Conservation (phyloP, 2,329 filamentous ascomycete genomes). For the Talaromyces rugulosus region DNA sequence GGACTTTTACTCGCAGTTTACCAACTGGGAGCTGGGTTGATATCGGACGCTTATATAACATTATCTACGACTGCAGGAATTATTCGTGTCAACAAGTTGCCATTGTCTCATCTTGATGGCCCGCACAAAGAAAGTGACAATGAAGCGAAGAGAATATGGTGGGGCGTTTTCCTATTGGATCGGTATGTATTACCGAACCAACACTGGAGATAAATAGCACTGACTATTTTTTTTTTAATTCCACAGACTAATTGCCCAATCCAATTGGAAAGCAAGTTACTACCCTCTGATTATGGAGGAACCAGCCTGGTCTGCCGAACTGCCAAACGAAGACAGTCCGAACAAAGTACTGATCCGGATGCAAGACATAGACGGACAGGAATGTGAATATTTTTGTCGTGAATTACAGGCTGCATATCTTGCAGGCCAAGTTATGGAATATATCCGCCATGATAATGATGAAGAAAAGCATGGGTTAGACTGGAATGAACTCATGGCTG, state of each 20-base stretch:
- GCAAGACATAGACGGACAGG: background rate
- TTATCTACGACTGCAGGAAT: slow-evolving; percentile 4
- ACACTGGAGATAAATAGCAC: background rate
- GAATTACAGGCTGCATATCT: slow-evolving; percentile 7
- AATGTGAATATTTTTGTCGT: slow-evolving; percentile 1
- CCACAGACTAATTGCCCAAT: background rate
- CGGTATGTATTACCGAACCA: background rate
- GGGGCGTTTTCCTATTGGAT: slow-evolving; percentile 8
- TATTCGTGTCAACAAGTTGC: background rate
- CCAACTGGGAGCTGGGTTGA: slow-evolving; percentile 8
- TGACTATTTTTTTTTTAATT: background rate
- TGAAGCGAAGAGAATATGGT: slow-evolving; percentile 2
- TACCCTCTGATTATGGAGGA: slow-evolving; percentile 4
- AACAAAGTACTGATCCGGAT: background rate
- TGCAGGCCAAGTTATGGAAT: background rate
- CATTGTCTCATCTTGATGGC: background rate
- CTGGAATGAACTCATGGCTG: background rate
- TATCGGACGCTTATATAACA: slow-evolving; percentile 10
- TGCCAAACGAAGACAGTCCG: background rate
- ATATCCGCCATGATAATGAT: background rate
- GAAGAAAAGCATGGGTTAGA: background rate
- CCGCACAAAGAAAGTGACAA: background rate
- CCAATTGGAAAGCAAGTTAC: background rate
- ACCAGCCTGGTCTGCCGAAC: background rate
- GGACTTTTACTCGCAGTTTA: slow-evolving; percentile 7